Conservation (phyloP, 2,329 filamentous ascomycete species). For the Neonectria hederae region DNA sequence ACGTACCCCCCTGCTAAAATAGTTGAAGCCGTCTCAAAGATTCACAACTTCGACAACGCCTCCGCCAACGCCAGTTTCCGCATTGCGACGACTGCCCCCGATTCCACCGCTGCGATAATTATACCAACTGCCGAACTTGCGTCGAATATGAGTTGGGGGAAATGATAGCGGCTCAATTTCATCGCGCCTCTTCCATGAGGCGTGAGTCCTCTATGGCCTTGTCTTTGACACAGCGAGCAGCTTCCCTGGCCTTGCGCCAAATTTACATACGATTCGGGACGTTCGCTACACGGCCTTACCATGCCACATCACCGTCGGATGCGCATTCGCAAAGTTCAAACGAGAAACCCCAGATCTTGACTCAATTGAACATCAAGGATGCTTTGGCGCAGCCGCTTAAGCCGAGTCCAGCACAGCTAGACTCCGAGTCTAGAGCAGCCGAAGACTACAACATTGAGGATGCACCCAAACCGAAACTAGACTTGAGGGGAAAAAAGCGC, state of each 20-base stretch:
- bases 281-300: constrained; percentile 25
- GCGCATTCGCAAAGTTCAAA: not conserved
- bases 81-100: constrained; percentile 5
- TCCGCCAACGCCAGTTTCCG: not conserved
- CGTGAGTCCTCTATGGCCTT: constrained; percentile 29
- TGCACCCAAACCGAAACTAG: not conserved
- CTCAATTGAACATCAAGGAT: constrained; percentile 30
- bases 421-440: not conserved
- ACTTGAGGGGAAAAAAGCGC: not conserved
- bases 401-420: not conserved
- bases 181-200: constrained; percentile 39
- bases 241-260: constrained; percentile 26
- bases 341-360: constrained; percentile 25
- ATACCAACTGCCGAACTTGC: constrained; percentile 33
- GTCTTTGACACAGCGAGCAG: constrained; percentile 31
- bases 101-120: constrained; percentile 26
- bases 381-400: constrained; percentile 17
- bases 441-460: not conserved
- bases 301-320: constrained; percentile 5
- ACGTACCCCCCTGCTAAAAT: constrained; percentile 28
- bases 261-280: constrained; percentile 9
- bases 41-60: not conserved
- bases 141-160: constrained; percentile 35
- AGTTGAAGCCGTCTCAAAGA: constrained; percentile 10
- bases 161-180: constrained; percentile 40